Conservation (phyloP, 139 green algal genomes). For the Chlorella vulgaris region DNA sequence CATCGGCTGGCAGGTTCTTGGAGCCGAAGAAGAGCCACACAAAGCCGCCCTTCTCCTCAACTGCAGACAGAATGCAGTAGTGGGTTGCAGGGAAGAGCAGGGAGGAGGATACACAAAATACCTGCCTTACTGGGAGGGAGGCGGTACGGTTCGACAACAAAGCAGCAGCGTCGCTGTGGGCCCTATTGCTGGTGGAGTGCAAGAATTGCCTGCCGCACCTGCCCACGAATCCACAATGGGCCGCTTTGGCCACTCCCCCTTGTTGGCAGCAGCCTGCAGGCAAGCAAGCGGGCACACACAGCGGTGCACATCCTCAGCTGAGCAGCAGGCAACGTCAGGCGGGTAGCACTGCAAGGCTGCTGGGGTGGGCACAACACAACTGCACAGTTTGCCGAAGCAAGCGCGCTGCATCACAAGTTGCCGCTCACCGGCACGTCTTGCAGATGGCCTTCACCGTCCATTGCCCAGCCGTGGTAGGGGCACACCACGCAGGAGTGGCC, state of each 20-base stretch:
- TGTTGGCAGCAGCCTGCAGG: slow-evolving; percentile 47
- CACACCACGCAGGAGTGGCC: slow-evolving; percentile 72
- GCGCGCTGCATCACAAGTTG: too few relatives aligned
- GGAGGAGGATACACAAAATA: not conserved
- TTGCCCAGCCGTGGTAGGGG: slow-evolving; percentile 78
- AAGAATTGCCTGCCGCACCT: too few relatives aligned
- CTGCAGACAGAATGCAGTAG: not conserved
- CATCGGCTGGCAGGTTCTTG: slow-evolving; percentile 65
- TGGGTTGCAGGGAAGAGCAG: not conserved
- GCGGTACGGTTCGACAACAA: too few relatives aligned
- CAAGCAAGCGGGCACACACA: not conserved
- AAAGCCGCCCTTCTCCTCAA: slow-evolving; percentile 80
- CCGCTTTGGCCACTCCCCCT: slow-evolving; percentile 62
- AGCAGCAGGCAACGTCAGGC: not conserved
- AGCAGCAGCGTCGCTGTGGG: too few relatives aligned
- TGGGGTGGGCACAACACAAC: too few relatives aligned
- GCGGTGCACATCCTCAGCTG: not conserved
- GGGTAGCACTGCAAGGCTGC: too few relatives aligned
- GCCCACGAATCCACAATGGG: slow-evolving; percentile 64
- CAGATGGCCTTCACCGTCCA: slow-evolving; percentile 65
- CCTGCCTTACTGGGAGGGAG: not conserved
- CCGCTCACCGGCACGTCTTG: slow-evolving; percentile 52
- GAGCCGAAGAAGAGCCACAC: slow-evolving; percentile 85
- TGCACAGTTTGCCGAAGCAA: too few relatives aligned
- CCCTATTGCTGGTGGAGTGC: too few relatives aligned